phyloP scores from a whole-genome alignment of 139 green algal species.

The Chlorella sp. region DNA sequence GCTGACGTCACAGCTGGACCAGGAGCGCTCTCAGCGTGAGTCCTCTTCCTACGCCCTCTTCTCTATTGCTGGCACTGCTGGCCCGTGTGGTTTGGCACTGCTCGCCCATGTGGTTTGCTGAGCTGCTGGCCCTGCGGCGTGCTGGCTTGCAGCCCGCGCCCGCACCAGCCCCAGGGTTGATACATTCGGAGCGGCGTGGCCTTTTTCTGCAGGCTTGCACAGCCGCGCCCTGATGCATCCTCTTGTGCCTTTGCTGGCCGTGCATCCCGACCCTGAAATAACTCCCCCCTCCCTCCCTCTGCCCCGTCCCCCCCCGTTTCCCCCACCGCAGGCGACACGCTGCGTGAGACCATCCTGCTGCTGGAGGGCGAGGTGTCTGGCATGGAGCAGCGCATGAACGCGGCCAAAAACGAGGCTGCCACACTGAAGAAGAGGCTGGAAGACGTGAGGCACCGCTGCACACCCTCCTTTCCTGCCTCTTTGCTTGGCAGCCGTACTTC shows the following conservation, averaged over 20 bases:
- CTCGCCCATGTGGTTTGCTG: neutral
- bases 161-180: neutral
- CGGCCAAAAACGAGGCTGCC: neutral
- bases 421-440: slow-evolving; percentile 17
- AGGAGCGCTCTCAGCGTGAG: slow-evolving; percentile 13
- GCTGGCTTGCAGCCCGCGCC: no score
- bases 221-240: neutral
- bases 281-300: neutral
- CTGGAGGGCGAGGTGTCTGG: neutral
- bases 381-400: slow-evolving; percentile 23
- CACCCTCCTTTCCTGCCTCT: neutral
- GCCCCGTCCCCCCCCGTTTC: neutral
- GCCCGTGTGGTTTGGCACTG: neutral
- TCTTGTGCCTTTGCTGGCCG: neutral
- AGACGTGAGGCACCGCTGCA: neutral
- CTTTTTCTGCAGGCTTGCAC: neutral
- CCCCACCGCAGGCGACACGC: neutral
- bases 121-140: neutral
- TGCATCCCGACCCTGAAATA: neutral
- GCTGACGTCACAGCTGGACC: slow-evolving; percentile 18
- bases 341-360: slow-evolving; percentile 20
- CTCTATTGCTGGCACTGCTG: neutral
- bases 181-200: no score
- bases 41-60: no score
- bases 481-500: no score